These are phyloP conservation scores for Lactifluus piperatus DNA, from an alignment of 768 basidiomycete genomes.

Conservation along the genomic window DNA sequence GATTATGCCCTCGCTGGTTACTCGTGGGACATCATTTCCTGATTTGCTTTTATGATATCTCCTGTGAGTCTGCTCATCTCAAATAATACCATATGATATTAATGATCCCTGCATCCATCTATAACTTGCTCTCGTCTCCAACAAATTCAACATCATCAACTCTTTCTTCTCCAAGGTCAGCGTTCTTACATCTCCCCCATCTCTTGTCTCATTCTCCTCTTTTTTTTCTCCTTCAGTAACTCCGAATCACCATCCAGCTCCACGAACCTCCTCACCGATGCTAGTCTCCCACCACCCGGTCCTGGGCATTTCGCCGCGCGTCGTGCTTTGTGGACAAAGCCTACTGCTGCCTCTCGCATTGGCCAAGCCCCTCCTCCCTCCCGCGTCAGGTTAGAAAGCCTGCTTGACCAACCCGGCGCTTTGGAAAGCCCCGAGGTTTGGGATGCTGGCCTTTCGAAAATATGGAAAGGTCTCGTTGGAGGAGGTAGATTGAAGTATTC, in stretches of 20 bases:
- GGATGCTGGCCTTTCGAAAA: slow-evolving; percentile 46
- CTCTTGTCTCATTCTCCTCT: background rate
- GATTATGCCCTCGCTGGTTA: background rate
- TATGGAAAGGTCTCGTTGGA: slow-evolving; percentile 53
- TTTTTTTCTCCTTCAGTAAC: background rate
- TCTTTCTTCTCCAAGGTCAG: background rate
- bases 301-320: slow-evolving; percentile 56
- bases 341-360: slow-evolving; percentile 23
- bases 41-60: background rate
- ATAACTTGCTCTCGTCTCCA: background rate
- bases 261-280: slow-evolving; percentile 36
- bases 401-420: slow-evolving; percentile 40
- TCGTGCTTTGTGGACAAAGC: slow-evolving; percentile 47
- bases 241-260: slow-evolving; percentile 17
- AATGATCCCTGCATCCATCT: background rate
- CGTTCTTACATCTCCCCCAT: background rate
- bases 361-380: slow-evolving; percentile 21
- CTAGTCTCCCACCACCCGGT: slow-evolving; percentile 50
- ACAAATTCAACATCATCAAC: background rate
- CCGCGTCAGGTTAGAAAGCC: slow-evolving; percentile 35
- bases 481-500: slow-evolving; percentile 51
- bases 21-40: slow-evolving; percentile 11
- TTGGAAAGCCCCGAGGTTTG: slow-evolving; percentile 45
- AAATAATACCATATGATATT: background rate
- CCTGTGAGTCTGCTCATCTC: background rate